Evolutionary conservation across 306 rosid genomes (phyloP).

Genomic region (Lathyrus oleraceus): DNA sequence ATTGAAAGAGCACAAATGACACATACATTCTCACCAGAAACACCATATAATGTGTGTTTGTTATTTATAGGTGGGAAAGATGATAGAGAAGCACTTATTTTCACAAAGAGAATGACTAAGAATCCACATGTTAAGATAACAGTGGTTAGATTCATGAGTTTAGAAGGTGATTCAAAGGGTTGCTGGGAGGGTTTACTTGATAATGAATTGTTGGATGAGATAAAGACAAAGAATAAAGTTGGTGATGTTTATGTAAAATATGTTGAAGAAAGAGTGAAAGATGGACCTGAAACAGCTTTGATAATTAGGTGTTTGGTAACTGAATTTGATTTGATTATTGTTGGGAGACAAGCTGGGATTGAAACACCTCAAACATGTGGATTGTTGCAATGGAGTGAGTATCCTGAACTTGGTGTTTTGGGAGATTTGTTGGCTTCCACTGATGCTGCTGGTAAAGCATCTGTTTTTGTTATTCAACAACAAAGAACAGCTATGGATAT

Average conservation of each 20-base stretch:
- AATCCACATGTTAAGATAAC: slow-evolving; percentile 43
- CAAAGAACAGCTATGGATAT: slow-evolving; percentile 40
- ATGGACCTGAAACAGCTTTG: slow-evolving; percentile 49
- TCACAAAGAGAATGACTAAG: slow-evolving; percentile 47
- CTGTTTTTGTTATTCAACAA: slow-evolving; percentile 59
- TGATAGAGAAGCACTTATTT: slow-evolving; percentile 60
- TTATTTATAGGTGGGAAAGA: slow-evolving; percentile 73
- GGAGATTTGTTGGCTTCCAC: slow-evolving; percentile 65
- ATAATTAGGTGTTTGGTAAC: slow-evolving; percentile 36
- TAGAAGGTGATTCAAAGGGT: neutral
- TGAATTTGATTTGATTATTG: slow-evolving; percentile 54
- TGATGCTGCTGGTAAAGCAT: slow-evolving; percentile 50
- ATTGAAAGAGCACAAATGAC: slow-evolving; percentile 47
- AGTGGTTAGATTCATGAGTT: slow-evolving; percentile 35
- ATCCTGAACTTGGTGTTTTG: slow-evolving; percentile 62
- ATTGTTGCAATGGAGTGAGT: slow-evolving; percentile 68
- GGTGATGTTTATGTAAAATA: slow-evolving; percentile 33
- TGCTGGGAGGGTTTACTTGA: slow-evolving; percentile 38
- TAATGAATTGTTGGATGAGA: slow-evolving; percentile 30
- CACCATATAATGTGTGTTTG: slow-evolving; percentile 43
- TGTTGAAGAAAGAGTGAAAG: slow-evolving; percentile 40
- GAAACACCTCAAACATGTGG: slow-evolving; percentile 53
- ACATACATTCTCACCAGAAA: slow-evolving; percentile 18
- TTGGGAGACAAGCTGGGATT: slow-evolving; percentile 53
- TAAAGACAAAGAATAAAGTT: neutral